Base-by-base conservation (phyloP, 768 basidiomycete genomes). In the Lyophyllum shimeji region DNA sequence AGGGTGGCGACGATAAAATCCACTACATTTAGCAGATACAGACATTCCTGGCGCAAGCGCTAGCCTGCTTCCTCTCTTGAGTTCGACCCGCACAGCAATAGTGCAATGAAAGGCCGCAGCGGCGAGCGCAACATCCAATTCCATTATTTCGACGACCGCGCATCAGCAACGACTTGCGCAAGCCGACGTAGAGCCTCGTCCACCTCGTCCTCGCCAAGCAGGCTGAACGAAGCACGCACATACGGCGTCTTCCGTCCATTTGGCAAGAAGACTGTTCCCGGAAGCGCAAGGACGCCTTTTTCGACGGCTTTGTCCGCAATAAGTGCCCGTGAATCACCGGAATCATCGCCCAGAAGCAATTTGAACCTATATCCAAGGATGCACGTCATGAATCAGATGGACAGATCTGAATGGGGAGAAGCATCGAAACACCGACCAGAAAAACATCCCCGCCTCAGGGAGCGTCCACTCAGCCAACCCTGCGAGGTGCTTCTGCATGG, bases 401-500 rank as follows among this genome's bases (percentile, higher is more conserved):
- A 7, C 20, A 33, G 18, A 24, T 33, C 45, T 12, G 15, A 7
- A 18, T 21, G 7, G 63, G 53, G 52, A 9, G 29, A 29, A 29
- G 29, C 5, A 29, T 29, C 5, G 9, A 64, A 67, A 55, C 65
- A 74, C 84, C 9, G 47, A 83, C 89, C 90, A 94, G 68, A 91
- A 83, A 67, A 95, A 95, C 90, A 95, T 90, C 54, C 89, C 87
- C 18, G 87, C 82, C 61, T 84, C 82, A 6, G 89, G 89, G 0
- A 72, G 67, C 33, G 67, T 72, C 86, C 85, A 88, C 69, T 85
- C 81, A n/a, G 83, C 92, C 39, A 94, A 73, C 2, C 84, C 90
- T 31, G 76, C 74, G 17, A 95, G 81, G 67, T 94, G 83, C 60
- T 78, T 80, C 57, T 79, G 72, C 71, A 93, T 81, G 46, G 85